These are phyloP conservation scores for Amaranthus tricolor DNA, from an alignment of 179 eudicot species.

Conservation along the genomic window DNA sequence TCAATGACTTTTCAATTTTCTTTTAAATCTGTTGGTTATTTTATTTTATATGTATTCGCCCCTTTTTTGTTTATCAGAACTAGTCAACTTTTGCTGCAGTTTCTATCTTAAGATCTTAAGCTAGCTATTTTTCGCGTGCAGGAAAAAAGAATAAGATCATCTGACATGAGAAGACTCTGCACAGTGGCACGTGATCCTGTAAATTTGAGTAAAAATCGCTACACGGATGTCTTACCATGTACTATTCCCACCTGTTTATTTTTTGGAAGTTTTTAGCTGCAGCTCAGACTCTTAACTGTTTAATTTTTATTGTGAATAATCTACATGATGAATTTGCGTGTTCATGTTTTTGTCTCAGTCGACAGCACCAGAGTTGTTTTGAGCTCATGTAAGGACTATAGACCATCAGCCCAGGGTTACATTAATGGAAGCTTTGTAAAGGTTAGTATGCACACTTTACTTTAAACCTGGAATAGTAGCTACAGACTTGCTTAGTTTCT, in stretches of 20 bases:
- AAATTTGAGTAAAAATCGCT: conserved; percentile 75
- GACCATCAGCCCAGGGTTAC: conserved; percentile 72
- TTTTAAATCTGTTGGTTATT: not conserved
- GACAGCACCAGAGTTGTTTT: conserved; percentile 76
- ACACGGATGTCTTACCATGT: conserved; percentile 85
- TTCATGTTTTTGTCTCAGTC: conserved; percentile 44
- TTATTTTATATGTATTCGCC: not conserved
- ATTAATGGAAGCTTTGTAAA: conserved; percentile 82
- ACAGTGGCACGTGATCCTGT: conserved; percentile 57
- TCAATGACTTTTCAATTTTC: not conserved
- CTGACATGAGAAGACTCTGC: conserved; percentile 54
- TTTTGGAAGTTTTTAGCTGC: not conserved
- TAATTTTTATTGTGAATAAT: not conserved
- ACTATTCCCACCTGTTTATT: conserved; percentile 20
- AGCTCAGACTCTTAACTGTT: conserved; percentile 6
- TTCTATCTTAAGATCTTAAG: conserved; percentile 7
- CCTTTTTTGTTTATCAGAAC: not conserved
- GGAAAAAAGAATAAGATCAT: conserved; percentile 55
- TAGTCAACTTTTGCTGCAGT: not conserved
- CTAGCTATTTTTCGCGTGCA: conserved; percentile 26
- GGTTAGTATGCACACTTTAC: conserved; percentile 35
- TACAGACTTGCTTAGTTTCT: not conserved
- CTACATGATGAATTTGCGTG: not conserved
- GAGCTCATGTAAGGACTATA: conserved; percentile 65
- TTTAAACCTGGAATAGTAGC: not conserved